phyloP scores from a whole-genome alignment of 257 asterid species.

The Nicotiana otophora region DNA sequence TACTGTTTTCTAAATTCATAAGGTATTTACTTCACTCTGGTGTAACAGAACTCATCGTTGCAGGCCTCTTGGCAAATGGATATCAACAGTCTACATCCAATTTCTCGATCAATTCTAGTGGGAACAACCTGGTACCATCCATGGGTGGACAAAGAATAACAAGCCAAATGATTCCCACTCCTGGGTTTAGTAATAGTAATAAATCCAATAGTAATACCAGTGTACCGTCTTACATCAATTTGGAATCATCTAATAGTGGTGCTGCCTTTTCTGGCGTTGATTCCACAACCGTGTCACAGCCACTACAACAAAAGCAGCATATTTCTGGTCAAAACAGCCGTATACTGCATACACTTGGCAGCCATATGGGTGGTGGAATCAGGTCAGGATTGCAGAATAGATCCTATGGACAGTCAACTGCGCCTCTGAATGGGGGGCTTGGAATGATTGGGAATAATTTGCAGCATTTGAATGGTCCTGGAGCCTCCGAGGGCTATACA shows the following conservation, averaged over 20 bases:
- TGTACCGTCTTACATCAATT: constrained; percentile 43
- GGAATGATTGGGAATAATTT: constrained; percentile 55
- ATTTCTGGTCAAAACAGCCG: constrained; percentile 76
- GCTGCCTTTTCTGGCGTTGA: constrained; percentile 57
- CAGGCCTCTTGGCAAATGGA: constrained; percentile 68
- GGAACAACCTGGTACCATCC: constrained; percentile 55
- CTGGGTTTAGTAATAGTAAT: constrained; percentile 64
- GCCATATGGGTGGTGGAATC: constrained; percentile 77
- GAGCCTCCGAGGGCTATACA: constrained; percentile 51
- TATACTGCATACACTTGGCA: constrained; percentile 71
- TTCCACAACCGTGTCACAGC: constrained; percentile 51
- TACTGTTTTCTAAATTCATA: constrained; percentile 3
- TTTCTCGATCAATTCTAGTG: constrained; percentile 51
- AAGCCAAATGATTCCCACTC: constrained; percentile 98
- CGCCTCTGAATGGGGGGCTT: constrained; percentile 54
- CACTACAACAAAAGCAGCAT: constrained; percentile 71
- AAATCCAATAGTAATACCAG: constrained; percentile 36
- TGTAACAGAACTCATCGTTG: constrained; percentile 24
- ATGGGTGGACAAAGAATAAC: constrained; percentile 63
- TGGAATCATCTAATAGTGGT: constrained; percentile 47
- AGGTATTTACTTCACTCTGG: constrained; percentile 18
- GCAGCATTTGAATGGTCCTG: constrained; percentile 48
- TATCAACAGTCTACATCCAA: constrained; percentile 62
- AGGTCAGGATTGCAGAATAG: constrained; percentile 74
- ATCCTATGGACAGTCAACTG: constrained; percentile 63